Evolutionary conservation across 2,329 filamentous ascomycete species (phyloP), one percentile per base, ranked within the genome.

Genomic region (Penicillium psychrosexuale): DNA sequence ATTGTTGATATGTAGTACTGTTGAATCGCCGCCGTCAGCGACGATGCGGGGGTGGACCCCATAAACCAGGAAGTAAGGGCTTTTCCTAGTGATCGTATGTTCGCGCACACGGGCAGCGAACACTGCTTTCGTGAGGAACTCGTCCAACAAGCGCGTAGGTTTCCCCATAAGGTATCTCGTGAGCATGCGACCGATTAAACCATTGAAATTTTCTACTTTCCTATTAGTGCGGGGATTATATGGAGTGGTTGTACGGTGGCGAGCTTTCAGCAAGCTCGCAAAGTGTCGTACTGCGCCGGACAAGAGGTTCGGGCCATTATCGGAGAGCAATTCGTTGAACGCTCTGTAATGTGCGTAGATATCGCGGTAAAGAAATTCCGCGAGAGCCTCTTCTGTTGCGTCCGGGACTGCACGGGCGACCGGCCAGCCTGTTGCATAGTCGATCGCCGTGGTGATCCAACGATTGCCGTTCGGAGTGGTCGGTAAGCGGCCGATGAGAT

Each of bases 191-290:
- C 37, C 37, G 4, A 59, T 7, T 28, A 56, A 9, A 1, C 46
- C 37, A 46, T 56, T 59, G 19, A 59, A 44, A 27, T 59, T 54
- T 9, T 59, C 28, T 15, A 58, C 5, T 22, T 57, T 57, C 0
- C 27, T 36, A 37, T 59, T 59, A 15, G 46, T 59, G 9, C 33
- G 28, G 3, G 33, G 22, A n/a, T 57, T 52, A 5, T 54, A 59
- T 1, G 15, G n/a, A 3, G 13, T 57, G 8, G 19, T 57, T 2
- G 6, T 39, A 17, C 7, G 7, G 12, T 54, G 34, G 2, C 8
- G 2, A 0, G 11, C 22, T 5, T 50, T 27, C 15, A 55, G 19
- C n/a, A 55, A 1, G 0, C 45, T 17, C 22, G 48, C 4, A 34
- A 47, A 48, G 8, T 45, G 17, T 2, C 5, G 5, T 8, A 45